phyloP scores from a whole-genome alignment of 1,284 basidiomycete genomes.

The Acaromyces ingoldii region DNA sequence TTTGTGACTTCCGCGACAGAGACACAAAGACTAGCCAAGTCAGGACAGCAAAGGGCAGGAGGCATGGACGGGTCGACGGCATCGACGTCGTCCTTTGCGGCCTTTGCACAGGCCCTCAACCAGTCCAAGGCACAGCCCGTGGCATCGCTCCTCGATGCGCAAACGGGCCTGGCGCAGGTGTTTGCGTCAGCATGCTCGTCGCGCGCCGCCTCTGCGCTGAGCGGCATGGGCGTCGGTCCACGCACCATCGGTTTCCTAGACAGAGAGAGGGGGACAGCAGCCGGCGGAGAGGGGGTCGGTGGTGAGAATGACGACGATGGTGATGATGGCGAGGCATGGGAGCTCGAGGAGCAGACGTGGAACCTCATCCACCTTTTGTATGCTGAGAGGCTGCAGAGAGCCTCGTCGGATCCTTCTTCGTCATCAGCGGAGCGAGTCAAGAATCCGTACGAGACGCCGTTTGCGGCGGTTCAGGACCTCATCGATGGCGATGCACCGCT shows the following conservation, averaged over 20 bases:
- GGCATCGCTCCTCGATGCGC: not conserved
- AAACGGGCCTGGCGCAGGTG: not conserved
- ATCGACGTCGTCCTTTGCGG: not conserved
- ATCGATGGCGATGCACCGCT: slow-evolving; percentile 32
- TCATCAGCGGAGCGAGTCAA: not conserved
- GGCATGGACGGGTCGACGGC: too few species aligned
- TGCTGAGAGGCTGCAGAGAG: slow-evolving; percentile 1
- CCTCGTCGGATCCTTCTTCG: not conserved
- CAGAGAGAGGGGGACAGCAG: not conserved
- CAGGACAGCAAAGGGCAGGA: too few species aligned
- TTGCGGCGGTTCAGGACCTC: slow-evolving; percentile 41
- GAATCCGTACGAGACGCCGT: slow-evolving; percentile 44
- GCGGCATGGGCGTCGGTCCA: not conserved
- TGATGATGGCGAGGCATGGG: slow-evolving; percentile 9
- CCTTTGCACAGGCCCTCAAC: not conserved
- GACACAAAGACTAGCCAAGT: too few species aligned
- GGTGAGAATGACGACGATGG: not conserved
- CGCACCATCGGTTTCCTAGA: too few species aligned
- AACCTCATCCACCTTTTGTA: slow-evolving; percentile 6
- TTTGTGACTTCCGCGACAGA: too few species aligned
- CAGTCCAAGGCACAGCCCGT: not conserved
- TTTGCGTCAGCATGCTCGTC: slow-evolving; percentile 1
- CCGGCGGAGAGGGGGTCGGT: not conserved
- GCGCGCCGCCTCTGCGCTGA: not conserved
- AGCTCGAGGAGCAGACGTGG: slow-evolving; percentile 14